phyloP scores from a whole-genome alignment of 2,329 filamentous ascomycete species.

The Colletotrichum chlorophyti region DNA sequence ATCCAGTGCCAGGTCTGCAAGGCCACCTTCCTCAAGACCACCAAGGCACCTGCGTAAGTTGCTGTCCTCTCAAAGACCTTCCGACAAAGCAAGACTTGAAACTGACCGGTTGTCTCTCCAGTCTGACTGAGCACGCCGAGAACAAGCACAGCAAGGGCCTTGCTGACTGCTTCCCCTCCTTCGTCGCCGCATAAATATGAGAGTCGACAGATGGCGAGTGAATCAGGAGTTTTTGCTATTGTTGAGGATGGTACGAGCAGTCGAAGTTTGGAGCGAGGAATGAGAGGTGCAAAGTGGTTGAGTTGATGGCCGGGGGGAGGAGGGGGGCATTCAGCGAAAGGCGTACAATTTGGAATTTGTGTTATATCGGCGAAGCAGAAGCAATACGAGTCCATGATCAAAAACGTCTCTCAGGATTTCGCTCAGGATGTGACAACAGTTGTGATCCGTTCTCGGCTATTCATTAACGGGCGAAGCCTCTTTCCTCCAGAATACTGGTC shows the following conservation, averaged over 20 bases:
- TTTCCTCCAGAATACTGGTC: no score
- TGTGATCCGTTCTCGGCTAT: no score
- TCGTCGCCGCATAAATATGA: conserved; percentile 34
- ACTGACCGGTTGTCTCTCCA: conserved; percentile 36
- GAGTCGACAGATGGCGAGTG: not conserved
- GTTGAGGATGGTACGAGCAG: not conserved
- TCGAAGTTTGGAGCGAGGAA: not conserved
- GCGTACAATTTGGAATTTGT: conserved; percentile 27
- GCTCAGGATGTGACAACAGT: no score
- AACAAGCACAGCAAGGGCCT: conserved; percentile 81
- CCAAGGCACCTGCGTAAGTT: conserved; percentile 72
- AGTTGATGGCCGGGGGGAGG: conserved; percentile 1
- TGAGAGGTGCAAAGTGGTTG: not conserved
- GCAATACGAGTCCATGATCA: conserved; percentile 14
- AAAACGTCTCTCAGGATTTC: not conserved
- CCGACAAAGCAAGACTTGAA: not conserved
- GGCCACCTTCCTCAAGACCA: conserved; percentile 80
- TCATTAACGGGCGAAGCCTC: no score
- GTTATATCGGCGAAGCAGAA: conserved; percentile 12
- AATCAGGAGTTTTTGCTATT: not conserved
- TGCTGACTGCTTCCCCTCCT: conserved; percentile 72
- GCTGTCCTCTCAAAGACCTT: not conserved
- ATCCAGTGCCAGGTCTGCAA: conserved; percentile 82
- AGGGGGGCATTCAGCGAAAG: conserved; percentile 28
- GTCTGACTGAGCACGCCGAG: conserved; percentile 72